Percentiles rank a stretch among this genome's conserved stretches.
These are phyloP conservation scores for Novymonas esmeraldas DNA, from an alignment of 208 protist species.

Conservation along the genomic window DNA sequence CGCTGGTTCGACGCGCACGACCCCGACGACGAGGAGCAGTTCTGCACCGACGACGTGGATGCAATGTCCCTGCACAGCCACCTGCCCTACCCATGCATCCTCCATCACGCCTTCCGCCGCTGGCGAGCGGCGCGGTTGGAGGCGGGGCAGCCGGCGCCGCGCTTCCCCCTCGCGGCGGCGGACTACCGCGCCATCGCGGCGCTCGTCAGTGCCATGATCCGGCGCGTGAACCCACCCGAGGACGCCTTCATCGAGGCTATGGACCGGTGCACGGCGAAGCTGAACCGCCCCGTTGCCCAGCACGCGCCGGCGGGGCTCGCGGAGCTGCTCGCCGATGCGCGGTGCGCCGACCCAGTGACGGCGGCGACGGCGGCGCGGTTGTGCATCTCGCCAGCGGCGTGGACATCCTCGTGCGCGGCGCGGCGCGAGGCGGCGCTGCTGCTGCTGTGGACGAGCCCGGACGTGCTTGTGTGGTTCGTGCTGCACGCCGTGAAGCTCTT, in stretches of 20 bases:
- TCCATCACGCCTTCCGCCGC: constrained; percentile 66
- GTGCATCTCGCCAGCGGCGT: neutral
- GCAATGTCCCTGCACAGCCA: constrained; percentile 64
- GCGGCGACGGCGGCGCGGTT: constrained; percentile 5
- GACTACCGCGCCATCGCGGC: constrained; percentile 21
- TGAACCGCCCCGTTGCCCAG: constrained; percentile 43
- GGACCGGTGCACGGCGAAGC: constrained; percentile 45
- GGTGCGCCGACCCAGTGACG: constrained; percentile 20
- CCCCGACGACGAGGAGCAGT: constrained; percentile 46
- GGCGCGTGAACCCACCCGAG: constrained; percentile 34
- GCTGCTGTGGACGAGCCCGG: constrained; percentile 15
- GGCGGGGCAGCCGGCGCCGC: neutral
- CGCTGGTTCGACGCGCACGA: constrained; percentile 64
- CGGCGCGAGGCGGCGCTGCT: neutral
- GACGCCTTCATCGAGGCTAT: constrained; percentile 69
- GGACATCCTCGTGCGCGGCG: neutral
- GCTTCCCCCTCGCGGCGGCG: constrained; percentile 25
- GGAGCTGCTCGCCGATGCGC: constrained; percentile 37
- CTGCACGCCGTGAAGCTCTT: constrained; percentile 26
- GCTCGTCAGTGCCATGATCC: constrained; percentile 21
- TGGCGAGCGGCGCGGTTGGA: constrained; percentile 30
- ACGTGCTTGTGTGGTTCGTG: constrained; percentile 41
- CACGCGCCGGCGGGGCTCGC: constrained; percentile 26
- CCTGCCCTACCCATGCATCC: constrained; percentile 89
- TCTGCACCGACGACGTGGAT: constrained; percentile 39